Percentiles rank a stretch among this genome's conserved stretches.
These are phyloP conservation scores for Cryptosporidium ubiquitum DNA, from an alignment of 169 alveolate species.

Conservation along the genomic window DNA sequence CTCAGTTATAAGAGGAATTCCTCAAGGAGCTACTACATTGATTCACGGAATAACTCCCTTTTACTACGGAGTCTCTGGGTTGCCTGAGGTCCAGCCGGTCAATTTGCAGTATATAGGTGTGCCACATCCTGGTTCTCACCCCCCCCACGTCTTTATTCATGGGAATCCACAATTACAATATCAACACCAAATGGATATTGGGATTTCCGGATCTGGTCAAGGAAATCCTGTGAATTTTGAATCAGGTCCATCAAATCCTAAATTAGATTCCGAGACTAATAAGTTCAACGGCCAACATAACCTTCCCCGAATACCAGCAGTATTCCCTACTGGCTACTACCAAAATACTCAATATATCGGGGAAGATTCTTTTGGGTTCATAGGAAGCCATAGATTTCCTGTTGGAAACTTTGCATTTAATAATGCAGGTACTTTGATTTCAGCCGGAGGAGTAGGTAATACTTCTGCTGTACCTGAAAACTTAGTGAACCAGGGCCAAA, in stretches of 20 bases:
- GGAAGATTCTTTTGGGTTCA: not conserved
- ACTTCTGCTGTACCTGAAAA: not conserved
- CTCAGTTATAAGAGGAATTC: not conserved
- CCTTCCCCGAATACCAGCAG: not conserved
- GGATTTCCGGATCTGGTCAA: not conserved
- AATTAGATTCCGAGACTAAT: not conserved
- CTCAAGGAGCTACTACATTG: not conserved
- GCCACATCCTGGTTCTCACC: not conserved
- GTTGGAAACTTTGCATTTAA: not conserved
- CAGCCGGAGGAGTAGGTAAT: too few species aligned
- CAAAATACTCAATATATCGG: not conserved
- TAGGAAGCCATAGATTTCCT: not conserved
- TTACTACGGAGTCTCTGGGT: conserved; percentile 11
- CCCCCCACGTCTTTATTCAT: not conserved
- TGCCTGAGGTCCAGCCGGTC: not conserved
- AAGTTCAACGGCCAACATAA: not conserved
- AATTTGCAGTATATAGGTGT: not conserved
- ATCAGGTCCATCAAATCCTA: not conserved
- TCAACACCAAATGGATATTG: not conserved
- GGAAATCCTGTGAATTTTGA: not conserved
- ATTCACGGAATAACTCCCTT: conserved; percentile 23
- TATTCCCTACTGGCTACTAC: conserved; percentile 6
- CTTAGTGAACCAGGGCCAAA: not conserved
- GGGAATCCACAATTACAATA: conserved; percentile 3
- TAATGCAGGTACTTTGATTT: too few species aligned